phyloP scores from a whole-genome alignment of 768 basidiomycete genomes.

The Boletus reticuloceps region DNA sequence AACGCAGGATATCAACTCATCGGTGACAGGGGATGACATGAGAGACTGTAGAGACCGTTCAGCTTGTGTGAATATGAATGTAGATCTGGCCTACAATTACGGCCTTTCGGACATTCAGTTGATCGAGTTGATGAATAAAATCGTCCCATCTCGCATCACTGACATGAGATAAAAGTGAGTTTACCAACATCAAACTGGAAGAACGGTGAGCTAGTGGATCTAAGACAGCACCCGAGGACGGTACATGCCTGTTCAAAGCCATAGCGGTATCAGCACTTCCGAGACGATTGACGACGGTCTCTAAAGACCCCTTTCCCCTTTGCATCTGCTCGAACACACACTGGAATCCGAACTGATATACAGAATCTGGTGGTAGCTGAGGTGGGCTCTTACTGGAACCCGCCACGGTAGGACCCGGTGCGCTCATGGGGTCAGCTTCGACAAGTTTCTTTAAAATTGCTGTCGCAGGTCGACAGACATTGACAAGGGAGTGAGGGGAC shows the following conservation, averaged over 20 bases:
- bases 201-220: constrained; percentile 6
- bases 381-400: constrained; percentile 61
- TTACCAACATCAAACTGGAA: constrained; percentile 83
- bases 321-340: constrained; percentile 82
- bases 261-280: constrained; percentile 83
- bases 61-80: constrained; percentile 3
- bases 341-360: constrained; percentile 82
- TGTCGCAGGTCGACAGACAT: constrained; percentile 89
- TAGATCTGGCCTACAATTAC: constrained; percentile 59
- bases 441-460: constrained; percentile 88
- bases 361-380: constrained; percentile 57
- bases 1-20: constrained; percentile 80
- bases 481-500: constrained; percentile 73
- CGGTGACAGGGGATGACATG: constrained; percentile 78
- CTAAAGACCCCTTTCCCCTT: constrained; percentile 64
- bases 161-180: constrained; percentile 79
- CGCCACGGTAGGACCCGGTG: constrained; percentile 54
- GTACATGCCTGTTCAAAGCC: constrained; percentile 70
- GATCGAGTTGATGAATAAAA: constrained; percentile 72
- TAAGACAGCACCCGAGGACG: neutral
- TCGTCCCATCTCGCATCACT: constrained; percentile 76
- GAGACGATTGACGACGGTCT: constrained; percentile 78
- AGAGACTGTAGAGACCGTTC: constrained; percentile 50
- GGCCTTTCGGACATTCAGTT: constrained; percentile 74
- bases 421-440: constrained; percentile 75